A percentile compares a stretch with the other conserved stretches of the same genome.
Evolutionary conservation across 164 flowering plant species (phyloP).

Genomic region (Kalanchoe fedtschenkoi): DNA sequence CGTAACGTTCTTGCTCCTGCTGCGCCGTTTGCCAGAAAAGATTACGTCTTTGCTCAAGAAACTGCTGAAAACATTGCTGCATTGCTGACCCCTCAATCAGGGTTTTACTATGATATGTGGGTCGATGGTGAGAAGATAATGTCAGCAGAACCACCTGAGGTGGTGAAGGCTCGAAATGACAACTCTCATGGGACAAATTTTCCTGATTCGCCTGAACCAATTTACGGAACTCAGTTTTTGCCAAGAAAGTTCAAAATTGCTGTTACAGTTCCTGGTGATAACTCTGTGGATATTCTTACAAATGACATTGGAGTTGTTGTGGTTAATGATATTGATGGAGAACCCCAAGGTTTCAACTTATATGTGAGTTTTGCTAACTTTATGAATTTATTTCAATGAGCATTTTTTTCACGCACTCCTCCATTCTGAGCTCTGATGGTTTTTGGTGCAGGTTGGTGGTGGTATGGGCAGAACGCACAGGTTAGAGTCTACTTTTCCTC

Average conservation of each 20-base stretch:
- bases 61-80: conserved; percentile 97
- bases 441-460: conserved; percentile 80
- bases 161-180: conserved; percentile 80
- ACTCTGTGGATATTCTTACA: conserved; percentile 91
- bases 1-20: conserved; percentile 99
- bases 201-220: conserved; percentile 90
- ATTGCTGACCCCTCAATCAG: conserved; percentile 88
- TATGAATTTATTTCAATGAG: background rate
- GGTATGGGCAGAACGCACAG: conserved; percentile 99
- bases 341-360: conserved; percentile 87
- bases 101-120: conserved; percentile 96
- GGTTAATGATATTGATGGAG: conserved; percentile 70
- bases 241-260: conserved; percentile 98
- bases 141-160: conserved; percentile 92
- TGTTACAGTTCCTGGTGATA: conserved; percentile 86
- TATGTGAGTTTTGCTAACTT: conserved; percentile 45
- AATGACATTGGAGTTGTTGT: conserved; percentile 96
- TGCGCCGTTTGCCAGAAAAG: conserved; percentile 77
- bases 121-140: conserved; percentile 87
- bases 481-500: conserved; percentile 82
- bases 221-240: conserved; percentile 93
- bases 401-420: background rate
- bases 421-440: background rate
- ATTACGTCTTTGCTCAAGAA: conserved; percentile 80
- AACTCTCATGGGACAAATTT: conserved; percentile 96